phyloP scores from a whole-genome alignment of 129 eudicot genomes.

The Mikania micrantha region DNA sequence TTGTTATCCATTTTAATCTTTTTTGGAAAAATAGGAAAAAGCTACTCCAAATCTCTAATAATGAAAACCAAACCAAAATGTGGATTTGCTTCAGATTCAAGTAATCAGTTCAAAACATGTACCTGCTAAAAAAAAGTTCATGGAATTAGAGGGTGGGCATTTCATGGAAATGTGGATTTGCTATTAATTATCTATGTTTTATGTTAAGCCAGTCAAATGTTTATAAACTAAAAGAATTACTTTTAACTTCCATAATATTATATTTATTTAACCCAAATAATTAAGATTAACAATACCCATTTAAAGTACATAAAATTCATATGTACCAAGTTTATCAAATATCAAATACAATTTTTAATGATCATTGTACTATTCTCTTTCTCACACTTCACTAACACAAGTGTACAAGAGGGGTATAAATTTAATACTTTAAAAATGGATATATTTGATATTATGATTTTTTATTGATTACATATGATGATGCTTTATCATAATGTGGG shows the following conservation, averaged over 20 bases:
- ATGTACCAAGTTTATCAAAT: too few relatives aligned
- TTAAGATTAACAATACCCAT: not conserved
- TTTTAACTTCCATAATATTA: not conserved
- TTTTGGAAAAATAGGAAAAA: not conserved
- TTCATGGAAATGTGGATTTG: too few relatives aligned
- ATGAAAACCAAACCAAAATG: not conserved
- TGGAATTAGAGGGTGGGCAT: not conserved
- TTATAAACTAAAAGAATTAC: too few relatives aligned
- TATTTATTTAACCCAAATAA: not conserved
- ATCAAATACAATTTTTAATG: not conserved
- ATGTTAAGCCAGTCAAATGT: not conserved
- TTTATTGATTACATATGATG: too few relatives aligned
- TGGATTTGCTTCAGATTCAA: not conserved
- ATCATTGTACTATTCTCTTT: not conserved
- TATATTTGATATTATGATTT: not conserved
- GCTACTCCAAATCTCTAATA: not conserved
- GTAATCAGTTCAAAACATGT: not conserved
- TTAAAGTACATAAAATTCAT: not conserved
- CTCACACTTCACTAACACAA: not conserved
- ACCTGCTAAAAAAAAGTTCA: not conserved
- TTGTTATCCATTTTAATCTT: not conserved
- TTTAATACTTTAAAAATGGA: not conserved
- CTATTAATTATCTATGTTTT: too few relatives aligned
- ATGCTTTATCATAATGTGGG: too few relatives aligned
- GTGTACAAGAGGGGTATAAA: not conserved